These are phyloP conservation scores for Globisporangium nunn DNA, from an alignment of 352 stramenopile genomes.

Conservation along the genomic window DNA sequence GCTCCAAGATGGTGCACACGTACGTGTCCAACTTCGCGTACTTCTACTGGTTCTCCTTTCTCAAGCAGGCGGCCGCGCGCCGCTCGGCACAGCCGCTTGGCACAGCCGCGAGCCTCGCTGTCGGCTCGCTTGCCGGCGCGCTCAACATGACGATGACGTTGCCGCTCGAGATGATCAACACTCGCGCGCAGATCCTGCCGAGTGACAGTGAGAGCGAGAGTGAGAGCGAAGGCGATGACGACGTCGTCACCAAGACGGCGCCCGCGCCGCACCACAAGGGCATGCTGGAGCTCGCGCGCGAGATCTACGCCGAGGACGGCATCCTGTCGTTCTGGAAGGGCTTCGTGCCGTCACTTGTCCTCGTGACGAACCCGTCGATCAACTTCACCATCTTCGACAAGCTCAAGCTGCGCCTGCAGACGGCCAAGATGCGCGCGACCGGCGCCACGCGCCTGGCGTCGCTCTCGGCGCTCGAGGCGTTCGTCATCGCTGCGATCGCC, in stretches of 20 bases:
- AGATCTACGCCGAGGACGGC: conserved; percentile 69
- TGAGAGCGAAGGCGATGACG: conserved; percentile 15
- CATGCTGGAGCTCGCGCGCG: conserved; percentile 37
- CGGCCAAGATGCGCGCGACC: conserved; percentile 37
- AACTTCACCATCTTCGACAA: conserved; percentile 88
- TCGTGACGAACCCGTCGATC: conserved; percentile 86
- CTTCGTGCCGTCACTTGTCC: conserved; percentile 82
- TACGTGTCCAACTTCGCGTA: conserved; percentile 77
- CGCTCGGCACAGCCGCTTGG: conserved; percentile 35
- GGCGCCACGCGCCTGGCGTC: conserved; percentile 31
- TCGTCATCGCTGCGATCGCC: conserved; percentile 70
- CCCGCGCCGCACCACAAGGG: conserved; percentile 17
- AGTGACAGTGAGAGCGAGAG: conserved; percentile 32
- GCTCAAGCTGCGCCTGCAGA: conserved; percentile 65
- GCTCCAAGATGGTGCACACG: conserved; percentile 73
- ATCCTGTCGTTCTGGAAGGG: conserved; percentile 82
- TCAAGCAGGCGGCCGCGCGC: conserved; percentile 59
- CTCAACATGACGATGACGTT: conserved; percentile 87
- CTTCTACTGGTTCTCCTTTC: conserved; percentile 84
- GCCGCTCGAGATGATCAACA: conserved; percentile 85
- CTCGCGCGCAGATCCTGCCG: conserved; percentile 63
- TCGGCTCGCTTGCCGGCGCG: conserved; percentile 71
- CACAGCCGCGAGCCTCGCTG: conserved; percentile 63
- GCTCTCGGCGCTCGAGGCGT: conserved; percentile 67
- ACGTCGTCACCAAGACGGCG: conserved; percentile 7